Evolutionary conservation across 208 protist genomes (phyloP).

Genomic region (Trypanosomatidae sp.): DNA sequence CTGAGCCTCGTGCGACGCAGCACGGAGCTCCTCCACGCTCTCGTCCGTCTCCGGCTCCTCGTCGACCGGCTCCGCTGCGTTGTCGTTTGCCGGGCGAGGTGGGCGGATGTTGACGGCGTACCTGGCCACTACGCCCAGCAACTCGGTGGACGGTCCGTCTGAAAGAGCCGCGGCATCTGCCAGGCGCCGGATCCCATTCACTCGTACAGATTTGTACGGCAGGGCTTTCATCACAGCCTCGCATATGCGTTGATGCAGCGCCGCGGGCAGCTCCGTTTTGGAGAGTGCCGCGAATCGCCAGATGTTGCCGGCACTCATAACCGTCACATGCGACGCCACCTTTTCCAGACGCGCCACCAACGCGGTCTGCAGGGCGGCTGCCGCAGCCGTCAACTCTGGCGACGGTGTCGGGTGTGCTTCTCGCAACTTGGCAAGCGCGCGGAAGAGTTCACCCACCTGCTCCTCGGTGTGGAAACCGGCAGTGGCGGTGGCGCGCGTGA

Average conservation of each 20-base stretch:
- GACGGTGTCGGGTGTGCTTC: no score
- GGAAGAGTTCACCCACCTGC: conserved; percentile 59
- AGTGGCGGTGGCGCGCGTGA: conserved; percentile 54
- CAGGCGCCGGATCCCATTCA: no score
- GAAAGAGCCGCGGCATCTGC: no score
- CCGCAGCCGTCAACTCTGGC: conserved; percentile 28
- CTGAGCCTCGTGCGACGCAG: no score
- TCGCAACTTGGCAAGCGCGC: conserved; percentile 29
- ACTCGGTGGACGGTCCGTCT: no score
- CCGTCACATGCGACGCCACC: conserved; percentile 36
- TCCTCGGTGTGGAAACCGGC: conserved; percentile 65
- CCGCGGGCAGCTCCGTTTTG: conserved; percentile 35
- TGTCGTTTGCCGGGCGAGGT: no score
- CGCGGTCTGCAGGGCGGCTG: conserved; percentile 33
- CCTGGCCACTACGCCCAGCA: no score
- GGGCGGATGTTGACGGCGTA: no score
- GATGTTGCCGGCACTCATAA: conserved; percentile 28
- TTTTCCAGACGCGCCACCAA: conserved; percentile 59
- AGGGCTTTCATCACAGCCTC: conserved; percentile 34
- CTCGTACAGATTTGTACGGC: conserved; percentile 16
- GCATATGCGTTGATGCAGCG: conserved; percentile 33
- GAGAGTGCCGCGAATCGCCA: conserved; percentile 23
- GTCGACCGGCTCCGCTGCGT: no score
- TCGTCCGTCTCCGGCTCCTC: no score
- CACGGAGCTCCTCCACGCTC: no score